Conservation (phyloP, 176 grass and related monocot species). For the Hyparrhenia diplandra region DNA sequence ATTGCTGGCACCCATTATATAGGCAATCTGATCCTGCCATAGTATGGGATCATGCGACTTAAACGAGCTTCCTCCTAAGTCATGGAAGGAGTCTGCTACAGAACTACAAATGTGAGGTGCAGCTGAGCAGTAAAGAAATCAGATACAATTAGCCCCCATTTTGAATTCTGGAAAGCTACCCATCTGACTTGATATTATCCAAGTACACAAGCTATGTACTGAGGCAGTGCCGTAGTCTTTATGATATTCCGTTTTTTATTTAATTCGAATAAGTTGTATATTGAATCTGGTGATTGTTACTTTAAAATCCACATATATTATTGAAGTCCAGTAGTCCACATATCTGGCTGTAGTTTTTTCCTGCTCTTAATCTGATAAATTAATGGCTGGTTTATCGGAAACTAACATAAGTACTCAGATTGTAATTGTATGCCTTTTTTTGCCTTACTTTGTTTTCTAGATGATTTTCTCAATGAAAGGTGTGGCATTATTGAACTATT, state of each 20-base stretch:
- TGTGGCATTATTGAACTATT: slow-evolving; percentile 18
- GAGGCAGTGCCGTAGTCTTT: not conserved
- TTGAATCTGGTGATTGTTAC: not conserved
- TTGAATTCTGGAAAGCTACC: not conserved
- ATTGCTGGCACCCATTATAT: not conserved
- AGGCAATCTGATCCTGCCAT: not conserved
- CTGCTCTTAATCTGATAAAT: not conserved
- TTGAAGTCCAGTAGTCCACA: not conserved
- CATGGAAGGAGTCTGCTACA: not conserved
- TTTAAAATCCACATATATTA: not conserved
- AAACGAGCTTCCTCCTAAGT: not conserved
- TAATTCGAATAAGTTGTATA: not conserved
- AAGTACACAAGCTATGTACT: not conserved
- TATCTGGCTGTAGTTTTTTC: not conserved
- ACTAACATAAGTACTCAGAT: not conserved
- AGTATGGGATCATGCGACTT: not conserved
- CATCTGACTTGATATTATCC: not conserved
- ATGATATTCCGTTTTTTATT: not conserved
- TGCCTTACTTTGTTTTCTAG: slow-evolving; percentile 10
- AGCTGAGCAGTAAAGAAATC: not conserved
- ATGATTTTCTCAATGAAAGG: not conserved
- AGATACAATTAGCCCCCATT: not conserved
- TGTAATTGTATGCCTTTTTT: not conserved
- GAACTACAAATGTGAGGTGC: not conserved
- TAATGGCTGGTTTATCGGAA: not conserved